A percentile compares a stretch with the other conserved stretches of the same genome.
phyloP scores from a whole-genome alignment of 2,329 filamentous ascomycete species.

The Aureobasidium mangrovei region DNA sequence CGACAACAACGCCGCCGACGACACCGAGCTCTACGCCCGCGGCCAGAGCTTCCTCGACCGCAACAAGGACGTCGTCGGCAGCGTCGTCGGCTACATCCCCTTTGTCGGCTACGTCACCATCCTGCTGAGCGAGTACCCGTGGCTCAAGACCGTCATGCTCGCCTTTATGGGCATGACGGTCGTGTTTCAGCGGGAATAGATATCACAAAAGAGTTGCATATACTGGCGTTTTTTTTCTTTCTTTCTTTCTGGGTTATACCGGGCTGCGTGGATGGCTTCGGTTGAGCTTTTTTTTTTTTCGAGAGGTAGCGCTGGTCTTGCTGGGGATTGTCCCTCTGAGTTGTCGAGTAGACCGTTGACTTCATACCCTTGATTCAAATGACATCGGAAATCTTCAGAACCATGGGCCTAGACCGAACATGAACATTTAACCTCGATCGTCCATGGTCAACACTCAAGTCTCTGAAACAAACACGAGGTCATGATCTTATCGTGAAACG shows the following conservation, averaged over 20 bases:
- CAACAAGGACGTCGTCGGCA: slow-evolving; percentile 77
- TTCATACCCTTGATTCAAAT: no score
- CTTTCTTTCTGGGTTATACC: not conserved
- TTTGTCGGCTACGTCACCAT: slow-evolving; percentile 98
- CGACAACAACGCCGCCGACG: slow-evolving; percentile 90
- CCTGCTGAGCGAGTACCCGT: slow-evolving; percentile 86
- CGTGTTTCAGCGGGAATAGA: slow-evolving; percentile 76
- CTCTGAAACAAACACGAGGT: not conserved
- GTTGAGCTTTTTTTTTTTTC: no score
- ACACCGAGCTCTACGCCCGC: slow-evolving; percentile 80
- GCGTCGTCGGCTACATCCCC: slow-evolving; percentile 82
- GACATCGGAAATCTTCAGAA: no score
- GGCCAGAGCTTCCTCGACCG: slow-evolving; percentile 82
- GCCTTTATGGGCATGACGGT: slow-evolving; percentile 93
- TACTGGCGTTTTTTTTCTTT: not conserved
- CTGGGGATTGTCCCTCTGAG: no score
- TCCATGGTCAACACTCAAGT: not conserved
- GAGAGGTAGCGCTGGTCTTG: no score
- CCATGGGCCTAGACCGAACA: no score
- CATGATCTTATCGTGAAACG: not conserved
- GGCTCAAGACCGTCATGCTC: slow-evolving; percentile 91
- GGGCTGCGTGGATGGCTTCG: no score
- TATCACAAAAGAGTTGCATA: not conserved
- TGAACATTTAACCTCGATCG: not conserved
- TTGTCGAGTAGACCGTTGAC: no score